Evolutionary conservation across 352 stramenopile genomes (phyloP).

Genomic region (Phytopythium helicoides): DNA sequence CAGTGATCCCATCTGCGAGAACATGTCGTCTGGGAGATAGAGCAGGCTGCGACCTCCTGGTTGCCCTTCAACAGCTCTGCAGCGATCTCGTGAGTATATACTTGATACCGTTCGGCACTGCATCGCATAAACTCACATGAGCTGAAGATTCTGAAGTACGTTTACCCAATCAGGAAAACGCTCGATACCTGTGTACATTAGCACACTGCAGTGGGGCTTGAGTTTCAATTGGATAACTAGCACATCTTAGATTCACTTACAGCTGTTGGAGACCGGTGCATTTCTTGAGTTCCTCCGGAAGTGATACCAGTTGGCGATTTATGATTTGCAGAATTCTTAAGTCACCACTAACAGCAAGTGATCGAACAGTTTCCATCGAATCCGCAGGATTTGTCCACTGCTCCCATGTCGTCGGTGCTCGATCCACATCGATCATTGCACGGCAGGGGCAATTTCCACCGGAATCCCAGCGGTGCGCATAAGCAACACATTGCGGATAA

Average conservation of each 20-base stretch:
- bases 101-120: too few relatives aligned
- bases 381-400: conserved; percentile 6
- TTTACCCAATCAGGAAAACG: not conserved
- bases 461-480: conserved; percentile 10
- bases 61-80: not conserved
- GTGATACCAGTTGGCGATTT: conserved; percentile 1
- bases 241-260: not conserved
- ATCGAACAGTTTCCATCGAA: not conserved
- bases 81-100: too few relatives aligned
- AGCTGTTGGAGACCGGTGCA: conserved; percentile 7
- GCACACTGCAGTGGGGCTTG: conserved; percentile 3
- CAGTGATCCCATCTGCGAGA: conserved; percentile 7
- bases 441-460: conserved; percentile 18
- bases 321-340: conserved; percentile 9
- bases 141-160: not conserved
- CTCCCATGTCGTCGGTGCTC: conserved; percentile 9
- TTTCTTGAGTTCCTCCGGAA: not conserved
- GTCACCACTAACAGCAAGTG: conserved; percentile 3
- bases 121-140: conserved; percentile 3
- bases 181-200: conserved; percentile 6
- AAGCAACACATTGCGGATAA: conserved; percentile 21
- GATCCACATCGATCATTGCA: conserved; percentile 20
- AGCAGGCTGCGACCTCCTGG: not conserved
- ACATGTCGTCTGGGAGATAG: conserved; percentile 5
- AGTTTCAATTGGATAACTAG: too few relatives aligned